phyloP scores from a whole-genome alignment of 129 eudicot species.

The Flaveria sonorensis region DNA sequence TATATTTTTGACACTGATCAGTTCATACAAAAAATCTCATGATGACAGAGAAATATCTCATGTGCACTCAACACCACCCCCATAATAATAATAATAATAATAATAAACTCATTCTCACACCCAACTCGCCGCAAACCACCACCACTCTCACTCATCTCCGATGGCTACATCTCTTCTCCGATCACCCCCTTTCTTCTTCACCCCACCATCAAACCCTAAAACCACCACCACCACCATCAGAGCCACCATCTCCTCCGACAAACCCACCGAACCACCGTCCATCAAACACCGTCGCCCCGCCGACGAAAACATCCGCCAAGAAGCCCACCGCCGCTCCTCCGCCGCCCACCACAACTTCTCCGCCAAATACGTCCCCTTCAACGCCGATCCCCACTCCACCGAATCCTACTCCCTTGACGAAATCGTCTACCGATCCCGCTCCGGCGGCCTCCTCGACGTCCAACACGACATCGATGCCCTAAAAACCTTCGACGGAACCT shows the following conservation, averaged over 20 bases:
- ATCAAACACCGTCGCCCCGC: slow-evolving; percentile 46
- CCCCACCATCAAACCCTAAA: slow-evolving; percentile 24
- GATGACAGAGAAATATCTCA: neutral
- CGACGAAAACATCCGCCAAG: slow-evolving; percentile 42
- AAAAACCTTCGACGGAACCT: slow-evolving; percentile 48
- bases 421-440: slow-evolving; percentile 64
- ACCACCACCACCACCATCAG: slow-evolving; percentile 10
- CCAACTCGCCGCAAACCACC: slow-evolving; percentile 24
- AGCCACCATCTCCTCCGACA: slow-evolving; percentile 38
- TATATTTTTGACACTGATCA: no score
- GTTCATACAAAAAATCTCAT: no score
- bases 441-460: slow-evolving; percentile 70
- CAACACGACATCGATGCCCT: slow-evolving; percentile 68
- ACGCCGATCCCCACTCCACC: slow-evolving; percentile 38
- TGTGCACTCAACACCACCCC: neutral
- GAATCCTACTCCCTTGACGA: slow-evolving; percentile 75
- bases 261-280: slow-evolving; percentile 18
- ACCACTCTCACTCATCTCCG: slow-evolving; percentile 2
- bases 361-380: slow-evolving; percentile 72
- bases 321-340: slow-evolving; percentile 35
- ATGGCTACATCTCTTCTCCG: slow-evolving; percentile 45
- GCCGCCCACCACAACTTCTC: slow-evolving; percentile 32
- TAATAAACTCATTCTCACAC: neutral
- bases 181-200: slow-evolving; percentile 26
- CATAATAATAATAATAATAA: no score